phyloP scores from a whole-genome alignment of 1,139 yeast species.

The Pichia sp. region DNA sequence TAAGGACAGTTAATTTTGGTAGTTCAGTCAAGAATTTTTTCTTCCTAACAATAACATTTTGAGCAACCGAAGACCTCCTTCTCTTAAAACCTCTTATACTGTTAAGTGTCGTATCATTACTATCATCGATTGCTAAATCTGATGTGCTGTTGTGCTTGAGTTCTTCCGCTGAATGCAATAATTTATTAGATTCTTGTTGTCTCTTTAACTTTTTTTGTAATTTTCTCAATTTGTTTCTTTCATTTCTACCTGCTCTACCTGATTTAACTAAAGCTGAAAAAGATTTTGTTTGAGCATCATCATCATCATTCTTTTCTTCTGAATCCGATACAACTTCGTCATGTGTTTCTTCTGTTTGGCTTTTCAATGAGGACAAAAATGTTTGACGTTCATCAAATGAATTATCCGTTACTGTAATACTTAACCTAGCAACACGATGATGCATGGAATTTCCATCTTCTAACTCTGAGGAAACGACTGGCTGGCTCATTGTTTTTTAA shows the following conservation, averaged over 20 bases:
- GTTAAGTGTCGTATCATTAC: not conserved
- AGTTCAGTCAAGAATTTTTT: conserved; percentile 33
- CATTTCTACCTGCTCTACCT: too few species aligned
- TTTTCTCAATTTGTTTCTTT: conserved; percentile 5
- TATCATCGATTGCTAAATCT: conserved; percentile 11
- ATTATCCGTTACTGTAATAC: conserved; percentile 24
- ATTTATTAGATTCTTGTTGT: too few species aligned
- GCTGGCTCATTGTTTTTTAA: conserved; percentile 6
- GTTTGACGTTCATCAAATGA: conserved; percentile 16
- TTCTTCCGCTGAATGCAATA: too few species aligned
- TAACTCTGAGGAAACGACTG: not conserved
- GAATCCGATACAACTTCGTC: conserved; percentile 25
- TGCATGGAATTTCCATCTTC: conserved; percentile 20
- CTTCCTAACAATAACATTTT: conserved; percentile 27
- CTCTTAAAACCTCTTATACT: conserved; percentile 26
- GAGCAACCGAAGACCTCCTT: conserved; percentile 40
- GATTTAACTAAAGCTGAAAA: too few species aligned
- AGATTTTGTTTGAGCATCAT: too few species aligned
- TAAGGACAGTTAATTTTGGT: conserved; percentile 17
- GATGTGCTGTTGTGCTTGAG: too few species aligned
- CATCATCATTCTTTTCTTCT: conserved; percentile 2
- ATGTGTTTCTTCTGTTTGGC: conserved; percentile 28
- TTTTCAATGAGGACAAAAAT: conserved; percentile 19
- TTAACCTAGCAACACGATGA: conserved; percentile 27
- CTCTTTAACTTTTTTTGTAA: not conserved